A percentile compares a stretch with the other conserved stretches of the same genome.
Evolutionary conservation across 148 eudicot genomes (phyloP).

Genomic region (Rhododendron vialii): DNA sequence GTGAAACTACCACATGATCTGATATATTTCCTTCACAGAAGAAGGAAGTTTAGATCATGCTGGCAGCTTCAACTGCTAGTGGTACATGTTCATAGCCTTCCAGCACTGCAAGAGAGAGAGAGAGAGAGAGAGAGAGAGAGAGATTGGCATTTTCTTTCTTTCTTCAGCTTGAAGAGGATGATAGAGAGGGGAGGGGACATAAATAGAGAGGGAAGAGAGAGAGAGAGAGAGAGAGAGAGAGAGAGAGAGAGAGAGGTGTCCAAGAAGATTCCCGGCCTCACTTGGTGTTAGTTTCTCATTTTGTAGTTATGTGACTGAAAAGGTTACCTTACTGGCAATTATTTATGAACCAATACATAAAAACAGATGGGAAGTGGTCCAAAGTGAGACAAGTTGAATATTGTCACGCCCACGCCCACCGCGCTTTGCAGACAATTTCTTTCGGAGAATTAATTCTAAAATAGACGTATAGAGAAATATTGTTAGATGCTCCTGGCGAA

Average conservation of each 20-base stretch:
- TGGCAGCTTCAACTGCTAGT: constrained; percentile 88
- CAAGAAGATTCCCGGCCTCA: background rate
- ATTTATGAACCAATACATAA: constrained; percentile 1
- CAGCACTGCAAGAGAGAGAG: background rate
- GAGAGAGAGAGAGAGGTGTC: background rate
- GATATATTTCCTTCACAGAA: constrained; percentile 20
- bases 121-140: background rate
- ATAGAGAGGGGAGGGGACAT: background rate
- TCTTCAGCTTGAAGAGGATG: background rate
- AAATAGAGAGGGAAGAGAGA: background rate
- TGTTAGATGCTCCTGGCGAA: background rate
- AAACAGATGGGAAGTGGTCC: constrained; percentile 38
- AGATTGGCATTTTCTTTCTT: background rate
- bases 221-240: background rate
- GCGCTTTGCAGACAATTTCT: constrained; percentile 10
- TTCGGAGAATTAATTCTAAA: background rate
- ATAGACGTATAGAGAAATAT: background rate
- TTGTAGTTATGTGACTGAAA: constrained; percentile 3
- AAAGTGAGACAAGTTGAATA: constrained; percentile 40
- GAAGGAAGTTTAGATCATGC: constrained; percentile 72
- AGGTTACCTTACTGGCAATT: background rate
- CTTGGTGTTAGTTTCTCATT: background rate
- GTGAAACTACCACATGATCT: constrained; percentile 86
- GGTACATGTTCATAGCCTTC: constrained; percentile 21
- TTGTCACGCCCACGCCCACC: constrained; percentile 31